These are phyloP conservation scores for Immersiella caudata DNA, from an alignment of 495 filamentous ascomycete species.

Conservation along the genomic window DNA sequence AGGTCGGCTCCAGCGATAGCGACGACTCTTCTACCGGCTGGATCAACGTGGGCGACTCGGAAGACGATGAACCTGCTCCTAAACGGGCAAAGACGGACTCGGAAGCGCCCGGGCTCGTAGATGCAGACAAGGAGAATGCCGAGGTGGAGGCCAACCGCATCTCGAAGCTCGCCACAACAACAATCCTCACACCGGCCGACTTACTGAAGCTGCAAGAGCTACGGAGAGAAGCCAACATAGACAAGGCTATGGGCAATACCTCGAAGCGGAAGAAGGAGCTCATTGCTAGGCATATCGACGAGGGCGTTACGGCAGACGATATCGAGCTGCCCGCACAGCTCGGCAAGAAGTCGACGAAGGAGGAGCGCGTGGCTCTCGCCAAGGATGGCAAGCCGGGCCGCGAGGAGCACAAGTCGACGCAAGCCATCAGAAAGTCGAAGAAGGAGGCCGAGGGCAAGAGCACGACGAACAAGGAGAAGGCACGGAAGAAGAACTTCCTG, in stretches of 20 bases:
- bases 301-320: conserved; percentile 80
- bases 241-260: conserved; percentile 55
- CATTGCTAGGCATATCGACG: conserved; percentile 69
- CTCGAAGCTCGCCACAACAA: conserved; percentile 75
- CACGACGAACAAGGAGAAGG: conserved; percentile 97
- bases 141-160: conserved; percentile 43
- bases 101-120: conserved; percentile 33
- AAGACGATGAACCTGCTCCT: conserved; percentile 63
- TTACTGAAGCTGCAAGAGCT: conserved; percentile 91
- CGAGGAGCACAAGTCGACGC: conserved; percentile 77
- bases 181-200: conserved; percentile 89
- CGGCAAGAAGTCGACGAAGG: conserved; percentile 69
- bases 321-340: conserved; percentile 77
- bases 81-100: conserved; percentile 60
- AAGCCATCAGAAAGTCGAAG: conserved; percentile 77
- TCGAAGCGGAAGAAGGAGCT: conserved; percentile 53
- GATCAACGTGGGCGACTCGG: conserved; percentile 87
- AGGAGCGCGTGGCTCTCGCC: conserved; percentile 78
- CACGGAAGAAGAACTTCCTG: conserved; percentile 92
- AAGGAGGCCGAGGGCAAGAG: conserved; percentile 88
- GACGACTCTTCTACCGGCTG: conserved; percentile 78
- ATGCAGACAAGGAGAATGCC: conserved; percentile 41
- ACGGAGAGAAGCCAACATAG: conserved; percentile 68
- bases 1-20: conserved; percentile 76
- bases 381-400: conserved; percentile 73